A percentile compares a stretch with the other conserved stretches of the same genome.
Conservation (phyloP, 2,329 filamentous ascomycete species). For the Clonostachys solani region DNA sequence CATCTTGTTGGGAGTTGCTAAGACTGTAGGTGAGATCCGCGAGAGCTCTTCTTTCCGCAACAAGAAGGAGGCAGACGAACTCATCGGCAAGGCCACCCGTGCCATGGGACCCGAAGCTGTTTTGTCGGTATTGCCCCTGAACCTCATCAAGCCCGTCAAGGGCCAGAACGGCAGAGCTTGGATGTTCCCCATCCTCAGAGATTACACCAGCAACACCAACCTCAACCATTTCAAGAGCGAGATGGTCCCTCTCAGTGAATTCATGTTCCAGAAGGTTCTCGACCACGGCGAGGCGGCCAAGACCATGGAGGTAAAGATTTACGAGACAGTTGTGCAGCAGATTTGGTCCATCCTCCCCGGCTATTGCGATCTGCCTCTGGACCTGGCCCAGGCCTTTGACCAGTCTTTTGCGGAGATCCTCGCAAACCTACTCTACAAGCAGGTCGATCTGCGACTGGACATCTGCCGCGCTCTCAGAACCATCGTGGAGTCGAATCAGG, state of each 20-base stretch:
- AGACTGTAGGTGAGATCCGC: slow-evolving; percentile 80
- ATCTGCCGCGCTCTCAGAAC: slow-evolving; percentile 83
- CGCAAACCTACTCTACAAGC: slow-evolving; percentile 88
- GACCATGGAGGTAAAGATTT: slow-evolving; percentile 96
- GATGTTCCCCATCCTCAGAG: slow-evolving; percentile 87
- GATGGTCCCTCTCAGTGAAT: slow-evolving; percentile 84
- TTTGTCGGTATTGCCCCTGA: slow-evolving; percentile 78
- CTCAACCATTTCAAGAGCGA: slow-evolving; percentile 81
- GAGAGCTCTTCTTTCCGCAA: slow-evolving; percentile 84
- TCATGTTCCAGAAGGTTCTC: slow-evolving; percentile 83
- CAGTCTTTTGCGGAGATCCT: slow-evolving; percentile 85
- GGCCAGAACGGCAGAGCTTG: slow-evolving; percentile 85
- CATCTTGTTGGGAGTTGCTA: slow-evolving; percentile 70
- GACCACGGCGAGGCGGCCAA: slow-evolving; percentile 80
- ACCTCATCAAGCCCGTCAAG: slow-evolving; percentile 71
- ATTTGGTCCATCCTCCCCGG: slow-evolving; percentile 92
- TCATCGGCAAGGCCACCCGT: slow-evolving; percentile 81
- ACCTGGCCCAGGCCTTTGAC: slow-evolving; percentile 73
- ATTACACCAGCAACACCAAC: slow-evolving; percentile 85
- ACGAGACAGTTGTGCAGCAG: slow-evolving; percentile 92
- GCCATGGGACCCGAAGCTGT: slow-evolving; percentile 88
- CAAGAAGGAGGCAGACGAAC: slow-evolving; percentile 91
- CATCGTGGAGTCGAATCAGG: slow-evolving; percentile 87
- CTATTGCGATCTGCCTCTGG: slow-evolving; percentile 89
- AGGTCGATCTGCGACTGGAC: slow-evolving; percentile 81